These are phyloP conservation scores for Stemphylium beticola DNA, from an alignment of 2,329 filamentous ascomycete species.

Conservation along the genomic window DNA sequence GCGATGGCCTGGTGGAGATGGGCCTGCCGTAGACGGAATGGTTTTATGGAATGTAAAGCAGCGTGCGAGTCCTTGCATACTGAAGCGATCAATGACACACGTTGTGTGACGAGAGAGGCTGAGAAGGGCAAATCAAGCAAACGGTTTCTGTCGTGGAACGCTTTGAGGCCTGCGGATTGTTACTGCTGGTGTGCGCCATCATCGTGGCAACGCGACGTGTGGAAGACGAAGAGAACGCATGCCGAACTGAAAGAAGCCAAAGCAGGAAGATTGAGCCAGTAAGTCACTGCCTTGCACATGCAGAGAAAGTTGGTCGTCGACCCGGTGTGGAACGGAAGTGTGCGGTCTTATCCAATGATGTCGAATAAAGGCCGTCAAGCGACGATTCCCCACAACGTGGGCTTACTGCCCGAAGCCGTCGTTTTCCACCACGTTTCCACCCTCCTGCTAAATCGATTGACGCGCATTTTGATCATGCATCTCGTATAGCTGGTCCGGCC, in stretches of 20 bases:
- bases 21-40: conserved; percentile 25
- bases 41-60: conserved; percentile 35
- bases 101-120: conserved; percentile 43
- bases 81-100: conserved; percentile 39
- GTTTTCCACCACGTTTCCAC: conserved; percentile 10
- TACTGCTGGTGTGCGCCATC: conserved; percentile 13
- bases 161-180: conserved; percentile 1
- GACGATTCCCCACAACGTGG: conserved; percentile 14
- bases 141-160: conserved; percentile 22
- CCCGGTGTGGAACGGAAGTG: conserved; percentile 24
- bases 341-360: conserved; percentile 23
- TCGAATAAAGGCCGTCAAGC: conserved; percentile 14
- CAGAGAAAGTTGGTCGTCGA: conserved; percentile 21
- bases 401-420: conserved; percentile 13
- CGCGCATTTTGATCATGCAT: conserved; percentile 3
- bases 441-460: conserved; percentile 6
- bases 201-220: conserved; percentile 35
- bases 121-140: conserved; percentile 35
- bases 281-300: conserved; percentile 37
- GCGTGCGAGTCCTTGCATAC: conserved; percentile 46
- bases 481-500: not conserved
- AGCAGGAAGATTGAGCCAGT: conserved; percentile 28
- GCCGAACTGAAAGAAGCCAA: conserved; percentile 13
- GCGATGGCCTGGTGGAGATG: conserved; percentile 27
- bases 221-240: conserved; percentile 16